Percentiles rank a stretch among this genome's conserved stretches.
phyloP scores from a whole-genome alignment of 2,329 filamentous ascomycete genomes.

The Ophiocordyceps camponoti-saundersi region DNA sequence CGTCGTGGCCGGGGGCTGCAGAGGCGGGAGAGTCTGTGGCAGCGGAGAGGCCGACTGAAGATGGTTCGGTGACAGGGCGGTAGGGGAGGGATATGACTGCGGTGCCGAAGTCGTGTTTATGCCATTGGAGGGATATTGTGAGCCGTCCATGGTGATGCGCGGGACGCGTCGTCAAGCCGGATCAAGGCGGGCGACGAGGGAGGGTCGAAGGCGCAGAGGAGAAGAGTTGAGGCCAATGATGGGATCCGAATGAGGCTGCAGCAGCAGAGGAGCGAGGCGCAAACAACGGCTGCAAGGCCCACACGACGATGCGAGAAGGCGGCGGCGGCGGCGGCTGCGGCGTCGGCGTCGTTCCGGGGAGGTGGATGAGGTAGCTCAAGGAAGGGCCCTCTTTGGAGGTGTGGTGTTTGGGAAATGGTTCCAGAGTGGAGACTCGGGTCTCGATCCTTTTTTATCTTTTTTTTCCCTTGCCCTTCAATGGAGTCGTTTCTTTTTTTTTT shows the following conservation, averaged over 20 bases:
- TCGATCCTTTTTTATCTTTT: slow-evolving; percentile 21
- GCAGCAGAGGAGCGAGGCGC: slow-evolving; percentile 1
- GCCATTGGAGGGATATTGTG: slow-evolving; percentile 36
- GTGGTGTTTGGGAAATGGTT: slow-evolving; percentile 25
- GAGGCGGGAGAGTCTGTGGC: slow-evolving; percentile 37
- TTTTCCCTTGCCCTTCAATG: not conserved
- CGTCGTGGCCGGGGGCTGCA: slow-evolving; percentile 27
- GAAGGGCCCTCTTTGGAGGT: slow-evolving; percentile 20
- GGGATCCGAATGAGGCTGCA: not conserved
- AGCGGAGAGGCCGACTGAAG: slow-evolving; percentile 28
- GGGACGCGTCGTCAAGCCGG: slow-evolving; percentile 14
- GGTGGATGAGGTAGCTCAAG: slow-evolving; percentile 21
- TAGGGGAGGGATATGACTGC: slow-evolving; percentile 32
- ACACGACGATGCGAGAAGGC: slow-evolving; percentile 10
- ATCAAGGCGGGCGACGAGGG: slow-evolving; percentile 2
- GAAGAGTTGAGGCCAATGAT: too few relatives aligned
- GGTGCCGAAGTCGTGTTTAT: slow-evolving; percentile 35
- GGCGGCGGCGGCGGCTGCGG: slow-evolving; percentile 7
- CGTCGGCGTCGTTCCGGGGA: slow-evolving; percentile 11
- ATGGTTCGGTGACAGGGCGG: slow-evolving; percentile 33
- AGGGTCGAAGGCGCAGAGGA: too few relatives aligned
- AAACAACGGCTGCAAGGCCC: slow-evolving; percentile 7
- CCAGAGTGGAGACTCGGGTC: slow-evolving; percentile 26
- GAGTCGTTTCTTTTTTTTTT: slow-evolving; percentile 5
- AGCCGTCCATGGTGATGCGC: slow-evolving; percentile 34